Evolutionary conservation across 1,284 basidiomycete genomes (phyloP).

Genomic region (Cystobasidium slooffiae): DNA sequence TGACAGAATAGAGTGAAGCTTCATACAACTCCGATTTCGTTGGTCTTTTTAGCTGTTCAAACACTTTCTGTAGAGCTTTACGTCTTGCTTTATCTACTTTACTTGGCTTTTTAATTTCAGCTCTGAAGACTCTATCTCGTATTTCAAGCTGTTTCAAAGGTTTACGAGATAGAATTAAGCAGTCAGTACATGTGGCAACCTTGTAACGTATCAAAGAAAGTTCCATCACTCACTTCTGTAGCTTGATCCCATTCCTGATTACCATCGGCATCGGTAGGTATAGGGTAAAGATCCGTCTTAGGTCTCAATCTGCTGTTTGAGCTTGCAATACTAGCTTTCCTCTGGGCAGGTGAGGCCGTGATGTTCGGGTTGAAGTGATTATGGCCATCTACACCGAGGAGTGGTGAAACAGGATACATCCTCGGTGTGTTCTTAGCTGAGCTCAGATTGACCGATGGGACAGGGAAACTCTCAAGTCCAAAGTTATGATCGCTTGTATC

Average conservation of each 20-base stretch:
- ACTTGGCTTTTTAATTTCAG: conserved; percentile 23
- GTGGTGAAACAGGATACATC: conserved; percentile 17
- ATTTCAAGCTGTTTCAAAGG: conserved; percentile 41
- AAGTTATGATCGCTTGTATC: conserved; percentile 30
- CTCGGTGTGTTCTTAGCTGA: conserved; percentile 26
- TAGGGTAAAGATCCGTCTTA: conserved; percentile 18
- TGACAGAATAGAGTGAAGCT: conserved; percentile 42
- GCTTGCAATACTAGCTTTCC: conserved; percentile 11
- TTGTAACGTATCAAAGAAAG: background rate
- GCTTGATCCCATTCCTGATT: conserved; percentile 36
- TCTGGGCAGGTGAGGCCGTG: background rate
- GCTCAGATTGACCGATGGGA: conserved; percentile 26
- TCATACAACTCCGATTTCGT: conserved; percentile 41
- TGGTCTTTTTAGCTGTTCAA: conserved; percentile 35
- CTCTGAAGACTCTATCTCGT: conserved; percentile 40
- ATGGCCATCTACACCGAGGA: background rate
- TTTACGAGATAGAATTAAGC: too few relatives aligned
- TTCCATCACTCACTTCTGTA: conserved; percentile 20
- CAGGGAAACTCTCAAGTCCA: conserved; percentile 32
- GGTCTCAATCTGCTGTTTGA: conserved; percentile 7
- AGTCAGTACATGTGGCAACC: background rate
- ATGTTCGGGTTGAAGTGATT: background rate
- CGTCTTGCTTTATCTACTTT: conserved; percentile 30
- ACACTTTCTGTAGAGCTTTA: conserved; percentile 10
- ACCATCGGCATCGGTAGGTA: conserved; percentile 18